These are phyloP conservation scores for Trichocladium antarcticum DNA, from an alignment of 495 filamentous ascomycete species.

Conservation along the genomic window DNA sequence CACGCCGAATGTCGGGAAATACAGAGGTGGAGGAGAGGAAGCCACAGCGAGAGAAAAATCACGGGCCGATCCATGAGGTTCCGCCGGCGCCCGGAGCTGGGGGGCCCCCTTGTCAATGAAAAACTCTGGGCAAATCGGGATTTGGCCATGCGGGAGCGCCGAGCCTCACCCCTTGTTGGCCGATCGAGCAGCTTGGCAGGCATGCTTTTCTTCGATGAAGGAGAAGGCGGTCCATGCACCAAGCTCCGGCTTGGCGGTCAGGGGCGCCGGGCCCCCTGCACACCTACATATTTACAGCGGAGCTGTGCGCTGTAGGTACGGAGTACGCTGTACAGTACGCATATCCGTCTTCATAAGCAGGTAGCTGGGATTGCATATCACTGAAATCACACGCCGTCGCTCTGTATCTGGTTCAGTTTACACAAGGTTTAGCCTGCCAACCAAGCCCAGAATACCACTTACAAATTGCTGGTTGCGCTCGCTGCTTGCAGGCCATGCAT, in stretches of 20 bases:
- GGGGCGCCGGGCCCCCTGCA: neutral
- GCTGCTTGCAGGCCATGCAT: no score
- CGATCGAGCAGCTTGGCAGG: neutral
- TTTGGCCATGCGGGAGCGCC: constrained; percentile 13
- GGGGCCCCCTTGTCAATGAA: constrained; percentile 1
- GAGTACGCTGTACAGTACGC: no score
- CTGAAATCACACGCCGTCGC: no score
- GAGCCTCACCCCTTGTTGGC: constrained; percentile 2
- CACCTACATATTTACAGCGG: no score
- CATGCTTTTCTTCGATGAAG: constrained; percentile 1
- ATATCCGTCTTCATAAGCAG: no score
- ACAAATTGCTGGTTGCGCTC: no score
- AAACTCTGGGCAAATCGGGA: constrained; percentile 11
- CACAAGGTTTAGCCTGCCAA: no score
- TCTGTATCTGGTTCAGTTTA: no score
- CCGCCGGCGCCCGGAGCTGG: constrained; percentile 1
- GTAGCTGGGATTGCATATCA: no score
- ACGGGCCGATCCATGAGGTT: constrained; percentile 10
- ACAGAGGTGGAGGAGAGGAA: neutral
- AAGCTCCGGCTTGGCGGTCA: neutral
- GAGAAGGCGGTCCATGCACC: neutral
- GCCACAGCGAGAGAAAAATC: constrained; percentile 10
- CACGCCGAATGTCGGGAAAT: constrained; percentile 1
- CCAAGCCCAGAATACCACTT: no score
- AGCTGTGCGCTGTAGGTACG: no score